Conservation (phyloP, 2,329 filamentous ascomycete species). For the Fusarium tanahbumbuense region DNA sequence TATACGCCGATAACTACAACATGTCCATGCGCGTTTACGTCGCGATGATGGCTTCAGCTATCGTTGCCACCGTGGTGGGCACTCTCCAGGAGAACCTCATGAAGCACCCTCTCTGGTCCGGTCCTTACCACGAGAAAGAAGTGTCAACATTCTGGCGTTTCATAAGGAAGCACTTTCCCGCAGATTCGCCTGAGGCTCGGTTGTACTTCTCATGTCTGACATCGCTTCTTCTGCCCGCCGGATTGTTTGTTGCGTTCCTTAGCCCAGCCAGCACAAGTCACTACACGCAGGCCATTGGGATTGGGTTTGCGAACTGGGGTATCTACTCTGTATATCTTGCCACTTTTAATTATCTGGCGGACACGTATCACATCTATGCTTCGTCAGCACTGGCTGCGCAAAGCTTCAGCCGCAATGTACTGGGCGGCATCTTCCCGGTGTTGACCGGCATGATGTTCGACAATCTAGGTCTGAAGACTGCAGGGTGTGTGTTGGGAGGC, state of each 20-base stretch:
- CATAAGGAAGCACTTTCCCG: slow-evolving; percentile 59
- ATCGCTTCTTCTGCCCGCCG: slow-evolving; percentile 78
- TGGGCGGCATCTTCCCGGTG: slow-evolving; percentile 84
- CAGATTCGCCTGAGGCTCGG: slow-evolving; percentile 76
- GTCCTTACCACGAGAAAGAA: slow-evolving; percentile 32
- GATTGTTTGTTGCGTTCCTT: slow-evolving; percentile 69
- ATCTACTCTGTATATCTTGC: slow-evolving; percentile 90
- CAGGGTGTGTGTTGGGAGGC: slow-evolving; percentile 80
- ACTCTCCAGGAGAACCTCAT: slow-evolving; percentile 79
- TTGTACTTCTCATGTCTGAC: slow-evolving; percentile 87
- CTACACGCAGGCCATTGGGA: slow-evolving; percentile 61
- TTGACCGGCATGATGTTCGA: slow-evolving; percentile 79
- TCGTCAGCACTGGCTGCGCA: slow-evolving; percentile 89
- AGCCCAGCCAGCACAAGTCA: slow-evolving; percentile 41
- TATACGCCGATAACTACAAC: slow-evolving; percentile 76
- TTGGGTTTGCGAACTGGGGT: slow-evolving; percentile 82
- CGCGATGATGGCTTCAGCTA: slow-evolving; percentile 74
- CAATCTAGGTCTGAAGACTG: slow-evolving; percentile 75
- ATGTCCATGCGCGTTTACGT: slow-evolving; percentile 78
- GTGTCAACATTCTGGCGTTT: slow-evolving; percentile 57
- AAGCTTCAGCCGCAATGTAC: slow-evolving; percentile 84
- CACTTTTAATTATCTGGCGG: slow-evolving; percentile 92
- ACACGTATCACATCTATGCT: slow-evolving; percentile 86
- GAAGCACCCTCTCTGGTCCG: slow-evolving; percentile 54
- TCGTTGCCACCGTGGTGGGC: slow-evolving; percentile 74